phyloP scores from a whole-genome alignment of 768 basidiomycete species.

The Termitomyces titanicus region DNA sequence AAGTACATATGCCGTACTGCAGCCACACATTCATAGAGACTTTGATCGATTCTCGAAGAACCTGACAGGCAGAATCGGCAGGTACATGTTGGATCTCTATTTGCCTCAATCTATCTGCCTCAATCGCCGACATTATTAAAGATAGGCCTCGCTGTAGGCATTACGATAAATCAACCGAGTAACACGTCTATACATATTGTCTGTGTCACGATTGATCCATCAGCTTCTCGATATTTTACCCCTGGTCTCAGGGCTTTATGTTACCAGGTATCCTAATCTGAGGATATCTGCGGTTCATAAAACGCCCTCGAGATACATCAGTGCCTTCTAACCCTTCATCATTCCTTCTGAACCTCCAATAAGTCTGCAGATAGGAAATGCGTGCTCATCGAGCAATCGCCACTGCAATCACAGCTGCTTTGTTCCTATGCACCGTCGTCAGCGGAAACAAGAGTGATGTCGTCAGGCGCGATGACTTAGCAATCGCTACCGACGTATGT shows the following conservation, averaged over 20 bases:
- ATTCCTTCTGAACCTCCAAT: neutral
- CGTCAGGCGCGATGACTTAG: slow-evolving; percentile 5
- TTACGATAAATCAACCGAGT: neutral
- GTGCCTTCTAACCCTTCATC: too few species aligned
- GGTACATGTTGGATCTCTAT: neutral
- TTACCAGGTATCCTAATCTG: neutral
- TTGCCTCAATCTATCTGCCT: neutral
- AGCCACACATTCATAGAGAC: neutral
- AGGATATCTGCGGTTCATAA: neutral
- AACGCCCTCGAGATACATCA: neutral
- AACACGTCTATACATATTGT: neutral
- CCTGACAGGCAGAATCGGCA: neutral
- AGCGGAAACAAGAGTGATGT: slow-evolving; percentile 6
- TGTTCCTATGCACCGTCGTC: slow-evolving; percentile 1
- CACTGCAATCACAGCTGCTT: neutral
- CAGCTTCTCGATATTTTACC: neutral
- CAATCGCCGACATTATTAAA: neutral
- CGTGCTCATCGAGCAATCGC: neutral
- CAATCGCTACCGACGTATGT: slow-evolving; percentile 30
- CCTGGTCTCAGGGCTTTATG: neutral
- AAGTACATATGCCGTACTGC: neutral
- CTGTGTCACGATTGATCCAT: neutral
- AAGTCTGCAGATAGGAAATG: neutral
- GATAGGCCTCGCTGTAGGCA: neutral
- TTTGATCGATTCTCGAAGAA: neutral